A percentile compares a stretch with the other conserved stretches of the same genome.
Conservation (phyloP, 2,329 filamentous ascomycete genomes). For the Talaromyces sp. region DNA sequence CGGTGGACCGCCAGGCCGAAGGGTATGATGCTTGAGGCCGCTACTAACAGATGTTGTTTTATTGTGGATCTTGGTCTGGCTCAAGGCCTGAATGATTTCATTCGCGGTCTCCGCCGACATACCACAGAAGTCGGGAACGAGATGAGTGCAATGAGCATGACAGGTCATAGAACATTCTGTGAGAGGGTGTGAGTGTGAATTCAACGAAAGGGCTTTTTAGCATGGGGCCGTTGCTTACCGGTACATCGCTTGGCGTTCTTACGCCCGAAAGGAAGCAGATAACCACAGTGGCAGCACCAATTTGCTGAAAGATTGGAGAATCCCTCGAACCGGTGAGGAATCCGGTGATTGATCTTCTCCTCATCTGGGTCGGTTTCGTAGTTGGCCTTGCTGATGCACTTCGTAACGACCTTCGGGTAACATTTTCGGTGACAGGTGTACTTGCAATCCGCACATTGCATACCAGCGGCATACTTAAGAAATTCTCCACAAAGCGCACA, state of each 20-base stretch:
- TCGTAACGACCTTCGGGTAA: conserved; percentile 94
- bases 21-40: conserved; percentile 65
- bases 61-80: conserved; percentile 74
- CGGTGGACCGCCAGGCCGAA: conserved; percentile 59
- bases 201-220: too few species aligned
- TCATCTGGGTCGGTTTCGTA: conserved; percentile 97
- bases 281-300: conserved; percentile 99
- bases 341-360: conserved; percentile 99
- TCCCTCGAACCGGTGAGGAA: conserved; percentile 94
- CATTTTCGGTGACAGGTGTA: conserved; percentile 99
- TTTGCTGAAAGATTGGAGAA: conserved; percentile 98
- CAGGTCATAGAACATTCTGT: conserved; percentile 88
- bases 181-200: conserved; percentile 19
- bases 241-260: conserved; percentile 93
- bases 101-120: conserved; percentile 99
- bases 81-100: conserved; percentile 84
- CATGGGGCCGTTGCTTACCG: conserved; percentile 55
- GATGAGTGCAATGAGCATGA: conserved; percentile 87
- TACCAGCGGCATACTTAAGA: conserved; percentile 96
- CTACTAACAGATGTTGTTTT: conserved; percentile 55
- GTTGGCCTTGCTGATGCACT: conserved; percentile 99
- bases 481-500: conserved; percentile 97
- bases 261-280: conserved; percentile 89
- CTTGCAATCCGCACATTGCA: conserved; percentile 99
- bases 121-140: conserved; percentile 97